A percentile compares a stretch with the other conserved stretches of the same genome.
These are phyloP conservation scores for California macrophylla DNA, from an alignment of 441 rosid species.

Conservation along the genomic window DNA sequence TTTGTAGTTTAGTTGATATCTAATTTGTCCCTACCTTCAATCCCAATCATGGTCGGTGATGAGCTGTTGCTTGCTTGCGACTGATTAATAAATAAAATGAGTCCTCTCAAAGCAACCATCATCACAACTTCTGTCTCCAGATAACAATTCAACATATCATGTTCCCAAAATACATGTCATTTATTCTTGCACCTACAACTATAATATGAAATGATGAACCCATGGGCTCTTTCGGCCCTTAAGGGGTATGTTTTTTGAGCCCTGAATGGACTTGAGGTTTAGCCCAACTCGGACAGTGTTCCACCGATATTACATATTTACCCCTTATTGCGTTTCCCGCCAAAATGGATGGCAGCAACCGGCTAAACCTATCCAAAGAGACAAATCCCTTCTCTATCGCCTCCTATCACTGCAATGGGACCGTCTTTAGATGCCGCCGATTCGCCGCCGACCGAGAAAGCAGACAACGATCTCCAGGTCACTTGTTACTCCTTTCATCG, in stretches of 20 bases:
- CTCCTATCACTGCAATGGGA: not conserved
- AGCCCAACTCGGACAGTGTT: not conserved
- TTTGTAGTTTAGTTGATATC: too few species aligned
- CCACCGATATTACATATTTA: not conserved
- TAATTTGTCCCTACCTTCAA: too few species aligned
- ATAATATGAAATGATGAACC: too few species aligned
- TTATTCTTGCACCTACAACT: too few species aligned
- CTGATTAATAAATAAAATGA: too few species aligned
- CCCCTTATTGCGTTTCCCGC: not conserved
- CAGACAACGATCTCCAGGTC: constrained; percentile 17
- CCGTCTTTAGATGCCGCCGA: constrained; percentile 5
- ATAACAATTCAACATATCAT: too few species aligned
- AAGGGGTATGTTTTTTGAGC: not conserved
- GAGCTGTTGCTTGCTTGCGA: too few species aligned
- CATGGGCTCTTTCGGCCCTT: too few species aligned
- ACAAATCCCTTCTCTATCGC: not conserved
- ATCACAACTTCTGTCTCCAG: too few species aligned
- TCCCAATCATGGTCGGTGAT: too few species aligned
- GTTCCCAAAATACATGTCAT: too few species aligned
- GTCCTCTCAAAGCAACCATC: too few species aligned
- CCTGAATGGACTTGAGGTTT: not conserved
- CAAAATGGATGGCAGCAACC: not conserved
- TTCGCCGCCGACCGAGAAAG: constrained; percentile 9
- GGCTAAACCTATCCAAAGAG: not conserved
- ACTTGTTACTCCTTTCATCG: not conserved